Conservation (phyloP, 1,284 basidiomycete genomes). For the Cystobasidium pallidum region DNA sequence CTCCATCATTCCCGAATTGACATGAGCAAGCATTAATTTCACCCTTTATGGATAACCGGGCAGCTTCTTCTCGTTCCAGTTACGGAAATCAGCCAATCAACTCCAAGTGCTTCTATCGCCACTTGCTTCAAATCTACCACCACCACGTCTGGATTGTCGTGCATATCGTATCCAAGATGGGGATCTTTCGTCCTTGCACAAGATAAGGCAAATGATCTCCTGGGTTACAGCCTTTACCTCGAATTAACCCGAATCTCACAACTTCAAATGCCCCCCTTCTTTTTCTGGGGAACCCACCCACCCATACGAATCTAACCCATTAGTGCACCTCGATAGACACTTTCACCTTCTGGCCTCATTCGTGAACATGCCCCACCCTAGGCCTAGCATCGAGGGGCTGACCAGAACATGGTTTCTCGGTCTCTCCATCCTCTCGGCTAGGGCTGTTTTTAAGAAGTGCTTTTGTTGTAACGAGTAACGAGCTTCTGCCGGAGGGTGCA, state of each 20-base stretch:
- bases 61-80: too few species aligned
- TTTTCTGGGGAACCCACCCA: too few species aligned
- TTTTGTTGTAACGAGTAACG: background rate
- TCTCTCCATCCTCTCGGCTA: background rate
- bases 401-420: too few species aligned
- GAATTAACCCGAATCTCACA: background rate
- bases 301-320: too few species aligned
- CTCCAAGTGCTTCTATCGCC: too few species aligned
- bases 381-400: too few species aligned
- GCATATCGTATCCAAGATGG: slow-evolving; percentile 11
- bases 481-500: background rate
- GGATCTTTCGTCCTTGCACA: background rate
- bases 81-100: too few species aligned
- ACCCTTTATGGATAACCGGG: too few species aligned
- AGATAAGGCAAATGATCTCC: background rate
- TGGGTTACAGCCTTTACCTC: background rate
- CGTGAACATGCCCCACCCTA: too few species aligned
- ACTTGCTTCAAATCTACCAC: background rate
- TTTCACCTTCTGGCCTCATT: background rate
- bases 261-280: too few species aligned
- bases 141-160: slow-evolving; percentile 26
- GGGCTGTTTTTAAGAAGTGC: background rate
- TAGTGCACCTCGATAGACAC: background rate
- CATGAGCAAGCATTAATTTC: too few species aligned
- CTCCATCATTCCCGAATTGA: too few species aligned